Evolutionary conservation across 148 eudicot genomes (phyloP), one percentile per base, ranked within the genome.

Genomic region (Camellia sinensis): DNA sequence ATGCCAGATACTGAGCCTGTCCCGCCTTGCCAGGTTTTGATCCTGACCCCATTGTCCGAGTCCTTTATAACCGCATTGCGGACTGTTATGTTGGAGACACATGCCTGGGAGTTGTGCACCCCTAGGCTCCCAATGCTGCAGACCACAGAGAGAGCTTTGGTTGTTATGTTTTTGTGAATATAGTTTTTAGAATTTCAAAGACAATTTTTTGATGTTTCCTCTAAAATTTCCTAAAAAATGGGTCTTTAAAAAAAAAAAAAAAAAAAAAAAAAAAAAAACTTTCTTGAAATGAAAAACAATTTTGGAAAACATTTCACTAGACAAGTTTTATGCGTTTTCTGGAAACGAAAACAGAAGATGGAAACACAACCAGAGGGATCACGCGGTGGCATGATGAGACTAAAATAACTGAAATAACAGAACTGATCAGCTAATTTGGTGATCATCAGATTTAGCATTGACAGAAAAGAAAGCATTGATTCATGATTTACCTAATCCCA

Each of bases 21-120:
- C 4, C 99, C 99, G 0, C 99, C 99, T 76, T 96, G 99, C 99
- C 99, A 96, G 60, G 98, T 96, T 89, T 96, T 93, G 89, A 96
- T 96, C 74, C 99, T 75, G 0, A 96, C 82, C 2, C 99, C 99
- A 12, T 96, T 96, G 88, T 96, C 98, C 0, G 99, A 96, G 62
- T 96, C 91, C 75, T 79, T 85, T 69, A 96, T 93, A 21, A 89
- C 43, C 0, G 89, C 90, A 11, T 95, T 93, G 21, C 87, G 87
- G 1, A 96, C 98, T 0, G 92, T 85, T 69, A 96, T 86, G 92
- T 93, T 92, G 6, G 98, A 93, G 1, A 96, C 99, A 73, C 97
- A 96, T 7, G 99, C 97, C 18, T 87, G 92, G 1, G 97, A 84
- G 83, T 95, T 85, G 68, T 92, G 98, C 19, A 84, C 86, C 44